Evolutionary conservation across 106 monocot genomes (phyloP).

Genomic region (Dioscorea alata): DNA sequence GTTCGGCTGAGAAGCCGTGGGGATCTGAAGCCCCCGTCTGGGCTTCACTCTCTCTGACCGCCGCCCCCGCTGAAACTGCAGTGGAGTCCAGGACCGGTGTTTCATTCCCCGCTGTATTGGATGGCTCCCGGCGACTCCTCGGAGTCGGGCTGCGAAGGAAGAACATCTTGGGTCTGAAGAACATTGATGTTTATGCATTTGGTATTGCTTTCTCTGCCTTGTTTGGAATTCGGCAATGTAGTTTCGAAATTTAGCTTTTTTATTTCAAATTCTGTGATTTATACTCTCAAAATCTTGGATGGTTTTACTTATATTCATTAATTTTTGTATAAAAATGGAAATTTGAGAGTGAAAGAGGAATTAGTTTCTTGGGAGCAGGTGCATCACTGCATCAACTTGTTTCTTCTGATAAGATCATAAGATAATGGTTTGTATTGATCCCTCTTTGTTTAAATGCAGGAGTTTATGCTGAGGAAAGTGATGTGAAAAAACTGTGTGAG

Average conservation of each 20-base stretch:
- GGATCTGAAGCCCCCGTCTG: conserved; percentile 21
- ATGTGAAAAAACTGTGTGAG: conserved; percentile 48
- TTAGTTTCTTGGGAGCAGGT: no score
- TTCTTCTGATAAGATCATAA: no score
- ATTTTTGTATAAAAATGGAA: no score
- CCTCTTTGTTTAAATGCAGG: conserved; percentile 26
- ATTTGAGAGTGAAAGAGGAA: no score
- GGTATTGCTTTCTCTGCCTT: conserved; percentile 28
- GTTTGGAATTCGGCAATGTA: neutral
- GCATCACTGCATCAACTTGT: no score
- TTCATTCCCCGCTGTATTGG: conserved; percentile 47
- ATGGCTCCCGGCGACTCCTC: conserved; percentile 39
- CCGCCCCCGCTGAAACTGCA: conserved; percentile 12
- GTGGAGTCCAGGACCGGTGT: conserved; percentile 67
- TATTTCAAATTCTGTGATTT: neutral
- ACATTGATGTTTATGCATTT: conserved; percentile 78
- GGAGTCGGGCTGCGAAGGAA: conserved; percentile 65
- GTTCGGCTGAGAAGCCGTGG: neutral
- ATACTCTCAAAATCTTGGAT: neutral
- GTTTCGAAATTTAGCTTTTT: neutral
- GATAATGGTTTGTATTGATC: neutral
- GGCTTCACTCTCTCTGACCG: conserved; percentile 55
- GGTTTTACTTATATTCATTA: neutral
- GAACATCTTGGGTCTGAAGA: conserved; percentile 69
- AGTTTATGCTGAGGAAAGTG: conserved; percentile 72